Percentiles rank a stretch among this genome's conserved stretches.
phyloP scores from a whole-genome alignment of 2,329 filamentous ascomycete species.

The Helminthosporium solani region DNA sequence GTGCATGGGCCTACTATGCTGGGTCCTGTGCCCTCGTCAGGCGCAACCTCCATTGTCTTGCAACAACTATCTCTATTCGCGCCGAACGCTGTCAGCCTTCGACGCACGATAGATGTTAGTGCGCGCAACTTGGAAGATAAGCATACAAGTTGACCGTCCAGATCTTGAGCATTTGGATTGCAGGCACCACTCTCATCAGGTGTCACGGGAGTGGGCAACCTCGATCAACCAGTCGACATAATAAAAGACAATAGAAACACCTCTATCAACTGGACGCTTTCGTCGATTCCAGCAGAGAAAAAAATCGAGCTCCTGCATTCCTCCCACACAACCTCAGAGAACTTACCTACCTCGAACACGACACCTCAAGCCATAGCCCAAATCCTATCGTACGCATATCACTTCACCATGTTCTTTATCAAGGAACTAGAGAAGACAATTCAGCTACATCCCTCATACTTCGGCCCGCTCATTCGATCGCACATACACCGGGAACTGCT shows the following conservation, averaged over 20 bases:
- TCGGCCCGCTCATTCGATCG: conserved; percentile 89
- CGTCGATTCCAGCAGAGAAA: conserved; percentile 25
- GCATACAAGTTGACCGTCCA: too few species aligned
- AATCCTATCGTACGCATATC: conserved; percentile 1
- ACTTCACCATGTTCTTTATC: conserved; percentile 84
- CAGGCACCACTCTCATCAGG: too few species aligned
- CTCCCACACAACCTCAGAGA: too few species aligned
- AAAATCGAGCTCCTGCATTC: conserved; percentile 19
- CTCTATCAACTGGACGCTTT: conserved; percentile 14
- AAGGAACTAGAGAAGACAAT: conserved; percentile 95
- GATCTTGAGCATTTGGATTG: too few species aligned
- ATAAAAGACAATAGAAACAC: too few species aligned
- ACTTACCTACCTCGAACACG: not conserved
- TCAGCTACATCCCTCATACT: conserved; percentile 94
- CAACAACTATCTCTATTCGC: not conserved
- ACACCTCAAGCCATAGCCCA: not conserved
- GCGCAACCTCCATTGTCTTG: too few species aligned
- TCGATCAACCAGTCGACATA: too few species aligned
- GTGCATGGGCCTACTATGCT: too few species aligned
- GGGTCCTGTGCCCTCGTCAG: too few species aligned
- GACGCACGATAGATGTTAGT: too few species aligned
- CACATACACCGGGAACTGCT: conserved; percentile 87
- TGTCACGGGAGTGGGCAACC: too few species aligned
- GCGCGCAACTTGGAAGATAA: too few species aligned
- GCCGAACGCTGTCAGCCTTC: not conserved